Evolutionary conservation across 129 eudicot genomes (phyloP), one percentile per base, ranked within the genome.

Genomic region (Tagetes erecta): DNA sequence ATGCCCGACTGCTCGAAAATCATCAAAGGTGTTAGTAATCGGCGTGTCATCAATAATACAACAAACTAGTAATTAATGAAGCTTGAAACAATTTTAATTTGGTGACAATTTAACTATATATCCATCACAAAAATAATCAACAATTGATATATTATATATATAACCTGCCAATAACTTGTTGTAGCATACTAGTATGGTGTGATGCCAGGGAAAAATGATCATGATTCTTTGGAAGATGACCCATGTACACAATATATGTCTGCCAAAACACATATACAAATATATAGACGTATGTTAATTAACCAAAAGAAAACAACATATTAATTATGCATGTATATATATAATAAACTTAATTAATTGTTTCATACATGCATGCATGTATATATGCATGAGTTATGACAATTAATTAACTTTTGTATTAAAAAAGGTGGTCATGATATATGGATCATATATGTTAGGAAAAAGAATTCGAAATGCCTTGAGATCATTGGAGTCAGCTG

Each of bases 221-320:
- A 44, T 10, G 90, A 10, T 65, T 80, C 70, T 82, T 86, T 3
- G 96, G 91, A 34, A 78, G 79, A 20, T 88, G 83, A 47, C 97
- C 97, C 97, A 91, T 84, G 71, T 90, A 90, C 27, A 90, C 96
- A 67, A 90, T 80, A 78, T 90, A 90, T 6, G 77, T 84, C 97
- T 92, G 80, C 76, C 78, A 70, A 44, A 44, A 44, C 49, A 44
- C 49, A 44, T 56, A 49, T 36, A 53, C 27, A 58, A 9, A 12
- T 3, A 55, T 30, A 5, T 56, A 56, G 8, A 27, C 8, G 10
- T 34, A 12, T 11, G 14, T 11, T 6, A 27, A 7, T 8, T 6
- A 57, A 30, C 37, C 37, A 57, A 57, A 57, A 56, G 11, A 56
- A 27, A 8, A 57, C 36, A 8, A 14, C 10, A 0, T 6, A 56